Conservation (phyloP, 441 rosid genomes). For the Populus hybrid region DNA sequence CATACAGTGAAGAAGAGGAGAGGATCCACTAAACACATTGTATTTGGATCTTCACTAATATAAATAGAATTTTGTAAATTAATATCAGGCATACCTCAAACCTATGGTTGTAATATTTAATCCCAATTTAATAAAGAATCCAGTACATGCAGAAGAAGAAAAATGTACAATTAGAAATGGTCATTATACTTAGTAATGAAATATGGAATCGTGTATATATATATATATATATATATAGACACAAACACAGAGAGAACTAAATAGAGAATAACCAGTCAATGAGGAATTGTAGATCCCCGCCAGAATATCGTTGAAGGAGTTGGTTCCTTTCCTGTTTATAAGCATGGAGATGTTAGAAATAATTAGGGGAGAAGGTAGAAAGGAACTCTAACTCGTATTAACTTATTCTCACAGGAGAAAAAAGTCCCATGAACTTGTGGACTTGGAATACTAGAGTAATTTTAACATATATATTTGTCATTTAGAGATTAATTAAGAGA, state of each 20-base stretch:
- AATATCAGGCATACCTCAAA: conserved; percentile 5
- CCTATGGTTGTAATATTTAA: not conserved
- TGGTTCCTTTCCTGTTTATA: not conserved
- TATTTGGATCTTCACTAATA: not conserved
- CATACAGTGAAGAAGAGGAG: not conserved
- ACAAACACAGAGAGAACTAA: too few relatives aligned
- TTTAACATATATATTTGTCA: too few relatives aligned
- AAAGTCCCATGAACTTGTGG: too few relatives aligned
- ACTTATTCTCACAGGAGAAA: too few relatives aligned
- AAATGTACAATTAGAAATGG: not conserved
- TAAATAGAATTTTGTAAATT: not conserved
- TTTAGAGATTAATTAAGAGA: too few relatives aligned
- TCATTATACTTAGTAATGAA: not conserved
- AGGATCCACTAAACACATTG: not conserved
- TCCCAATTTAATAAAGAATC: not conserved
- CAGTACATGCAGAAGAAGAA: conserved; percentile 1
- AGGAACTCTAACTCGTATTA: too few relatives aligned
- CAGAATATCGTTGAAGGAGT: not conserved
- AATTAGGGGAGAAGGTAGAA: too few relatives aligned
- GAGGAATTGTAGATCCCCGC: not conserved
- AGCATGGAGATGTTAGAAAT: not conserved
- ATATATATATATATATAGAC: too few relatives aligned
- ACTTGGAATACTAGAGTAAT: too few relatives aligned
- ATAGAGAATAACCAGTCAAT: conserved; percentile 1
- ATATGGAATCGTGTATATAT: not conserved